These are phyloP conservation scores for Botryotinia convoluta DNA, from an alignment of 2,329 filamentous ascomycete genomes.

Conservation along the genomic window DNA sequence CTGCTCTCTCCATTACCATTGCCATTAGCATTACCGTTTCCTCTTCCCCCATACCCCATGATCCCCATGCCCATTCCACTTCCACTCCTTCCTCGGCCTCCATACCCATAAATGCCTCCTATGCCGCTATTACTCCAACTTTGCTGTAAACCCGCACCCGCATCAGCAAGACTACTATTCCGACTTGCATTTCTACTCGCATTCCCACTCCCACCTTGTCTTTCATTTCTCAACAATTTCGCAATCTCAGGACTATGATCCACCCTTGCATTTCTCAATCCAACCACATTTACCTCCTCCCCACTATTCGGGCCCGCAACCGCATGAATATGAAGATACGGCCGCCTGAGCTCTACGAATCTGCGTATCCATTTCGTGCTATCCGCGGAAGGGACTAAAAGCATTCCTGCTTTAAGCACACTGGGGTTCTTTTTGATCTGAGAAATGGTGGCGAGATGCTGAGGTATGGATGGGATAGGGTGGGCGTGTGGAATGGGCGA, in stretches of 20 bases:
- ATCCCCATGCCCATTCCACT: constrained; percentile 3
- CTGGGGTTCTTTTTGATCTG: constrained; percentile 76
- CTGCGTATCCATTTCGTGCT: constrained; percentile 85
- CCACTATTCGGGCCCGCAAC: constrained; percentile 62
- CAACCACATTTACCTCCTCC: constrained; percentile 87
- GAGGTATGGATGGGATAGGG: constrained; percentile 43
- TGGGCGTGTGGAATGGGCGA: neutral
- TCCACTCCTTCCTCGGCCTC: neutral
- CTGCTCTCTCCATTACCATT: constrained; percentile 35
- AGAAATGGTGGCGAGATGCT: constrained; percentile 71
- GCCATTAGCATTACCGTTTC: neutral
- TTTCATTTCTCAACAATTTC: constrained; percentile 55
- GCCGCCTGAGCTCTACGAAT: constrained; percentile 86
- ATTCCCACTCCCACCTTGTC: constrained; percentile 24
- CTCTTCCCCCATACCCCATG: neutral
- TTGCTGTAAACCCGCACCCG: neutral
- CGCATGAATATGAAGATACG: constrained; percentile 88
- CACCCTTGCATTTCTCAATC: constrained; percentile 83
- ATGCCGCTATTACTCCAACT: constrained; percentile 34
- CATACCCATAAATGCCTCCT: constrained; percentile 19
- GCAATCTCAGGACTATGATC: constrained; percentile 89
- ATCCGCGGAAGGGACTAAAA: constrained; percentile 79
- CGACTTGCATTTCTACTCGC: neutral
- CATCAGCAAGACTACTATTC: neutral
- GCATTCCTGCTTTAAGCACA: constrained; percentile 81